Percentiles rank a stretch among this genome's conserved stretches.
Evolutionary conservation across 2,329 filamentous ascomycete genomes (phyloP).

Genomic region (Diaporthe australafricana): DNA sequence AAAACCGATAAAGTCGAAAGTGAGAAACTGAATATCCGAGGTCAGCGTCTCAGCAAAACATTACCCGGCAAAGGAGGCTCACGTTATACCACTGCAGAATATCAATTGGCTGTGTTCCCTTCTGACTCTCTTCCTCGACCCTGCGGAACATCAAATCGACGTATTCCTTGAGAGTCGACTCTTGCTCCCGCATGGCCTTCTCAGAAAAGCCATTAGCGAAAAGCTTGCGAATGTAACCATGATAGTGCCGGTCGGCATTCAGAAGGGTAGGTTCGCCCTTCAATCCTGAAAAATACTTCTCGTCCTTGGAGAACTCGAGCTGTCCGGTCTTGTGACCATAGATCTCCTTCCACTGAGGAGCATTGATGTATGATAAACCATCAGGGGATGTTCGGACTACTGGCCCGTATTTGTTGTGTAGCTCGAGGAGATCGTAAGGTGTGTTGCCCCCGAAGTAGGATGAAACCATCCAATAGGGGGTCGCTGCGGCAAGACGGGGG

Average conservation of each 20-base stretch:
- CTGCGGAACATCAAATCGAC: not conserved
- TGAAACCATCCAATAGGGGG: constrained; percentile 37
- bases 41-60: not conserved
- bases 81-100: not conserved
- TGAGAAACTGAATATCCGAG: not conserved
- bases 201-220: not conserved
- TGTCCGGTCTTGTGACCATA: constrained; percentile 30
- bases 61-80: not conserved
- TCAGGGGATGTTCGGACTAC: constrained; percentile 6
- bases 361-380: constrained; percentile 22
- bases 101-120: not conserved
- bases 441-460: constrained; percentile 38
- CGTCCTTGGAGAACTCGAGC: constrained; percentile 31
- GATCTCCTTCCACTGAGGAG: constrained; percentile 30
- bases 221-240: constrained; percentile 3
- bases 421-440: constrained; percentile 33
- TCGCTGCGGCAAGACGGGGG: constrained; percentile 2
- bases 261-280: not conserved
- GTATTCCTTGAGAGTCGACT: not conserved
- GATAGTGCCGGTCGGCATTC: not conserved
- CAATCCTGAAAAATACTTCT: not conserved
- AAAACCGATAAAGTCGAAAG: constrained; percentile 1
- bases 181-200: not conserved
- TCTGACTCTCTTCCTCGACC: not conserved
- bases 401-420: constrained; percentile 29